A percentile compares a stretch with the other conserved stretches of the same genome.
phyloP scores from a whole-genome alignment of 2,329 filamentous ascomycete species.

The Pseudogymnoascus pannorum region DNA sequence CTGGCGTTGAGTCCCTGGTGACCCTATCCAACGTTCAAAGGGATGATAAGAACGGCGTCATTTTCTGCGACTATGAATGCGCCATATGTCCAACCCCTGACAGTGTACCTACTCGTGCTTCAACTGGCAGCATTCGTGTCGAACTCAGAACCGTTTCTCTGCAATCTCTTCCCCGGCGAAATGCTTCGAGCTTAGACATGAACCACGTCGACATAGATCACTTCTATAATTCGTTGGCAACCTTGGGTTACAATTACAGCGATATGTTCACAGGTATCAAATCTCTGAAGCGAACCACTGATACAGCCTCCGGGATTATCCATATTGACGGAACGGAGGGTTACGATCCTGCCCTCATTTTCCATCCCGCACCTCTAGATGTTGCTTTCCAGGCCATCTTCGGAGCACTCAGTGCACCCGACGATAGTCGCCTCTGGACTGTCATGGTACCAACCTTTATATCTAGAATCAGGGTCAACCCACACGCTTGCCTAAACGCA shows the following conservation, averaged over 20 bases:
- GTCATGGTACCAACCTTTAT: constrained; percentile 21
- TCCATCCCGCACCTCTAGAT: constrained; percentile 11
- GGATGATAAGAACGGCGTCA: neutral
- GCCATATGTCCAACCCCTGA: neutral
- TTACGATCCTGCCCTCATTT: neutral
- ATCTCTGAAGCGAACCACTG: constrained; percentile 12
- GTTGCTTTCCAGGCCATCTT: constrained; percentile 30
- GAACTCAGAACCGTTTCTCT: neutral
- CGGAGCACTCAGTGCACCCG: constrained; percentile 17
- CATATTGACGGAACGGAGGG: neutral
- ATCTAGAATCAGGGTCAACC: constrained; percentile 19
- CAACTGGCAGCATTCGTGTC: neutral
- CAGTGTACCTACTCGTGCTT: neutral
- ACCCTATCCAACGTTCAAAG: neutral
- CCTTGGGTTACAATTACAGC: neutral
- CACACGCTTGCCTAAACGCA: neutral
- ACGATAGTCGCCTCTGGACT: constrained; percentile 18
- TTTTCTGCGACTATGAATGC: neutral
- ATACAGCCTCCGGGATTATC: constrained; percentile 9
- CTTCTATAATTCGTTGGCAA: neutral
- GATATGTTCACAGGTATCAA: constrained; percentile 7
- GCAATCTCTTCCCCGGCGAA: neutral
- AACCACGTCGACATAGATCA: neutral
- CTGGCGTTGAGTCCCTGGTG: constrained; percentile 5
- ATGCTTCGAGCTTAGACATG: neutral